Evolutionary conservation across 169 alveolate genomes (phyloP).

Genomic region (Cryptosporidium ubiquitum): DNA sequence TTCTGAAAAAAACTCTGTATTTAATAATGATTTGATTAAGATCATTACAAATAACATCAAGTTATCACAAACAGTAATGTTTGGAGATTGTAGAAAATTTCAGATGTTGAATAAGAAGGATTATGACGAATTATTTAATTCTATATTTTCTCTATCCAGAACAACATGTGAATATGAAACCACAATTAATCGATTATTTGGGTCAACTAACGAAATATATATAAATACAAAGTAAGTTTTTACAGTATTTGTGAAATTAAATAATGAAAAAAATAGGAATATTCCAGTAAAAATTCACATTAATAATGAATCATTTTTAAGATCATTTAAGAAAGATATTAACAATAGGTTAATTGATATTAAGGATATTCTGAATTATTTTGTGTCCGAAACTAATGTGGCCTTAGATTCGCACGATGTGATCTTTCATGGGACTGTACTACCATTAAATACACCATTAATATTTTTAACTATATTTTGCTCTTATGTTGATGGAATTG

Average conservation of each 20-base stretch:
- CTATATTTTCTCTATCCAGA: conserved; percentile 2
- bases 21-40: background rate
- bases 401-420: background rate
- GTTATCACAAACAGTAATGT: conserved; percentile 45
- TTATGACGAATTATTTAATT: conserved; percentile 7
- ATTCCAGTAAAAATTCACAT: conserved; percentile 55
- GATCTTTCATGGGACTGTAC: conserved; percentile 35
- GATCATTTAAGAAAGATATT: conserved; percentile 40
- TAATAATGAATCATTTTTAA: background rate
- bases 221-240: conserved; percentile 22
- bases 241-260: background rate
- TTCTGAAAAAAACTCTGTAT: background rate
- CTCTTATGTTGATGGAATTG: conserved; percentile 51
- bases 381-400: background rate
- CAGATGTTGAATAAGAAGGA: conserved; percentile 38
- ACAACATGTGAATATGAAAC: conserved; percentile 35
- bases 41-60: conserved; percentile 36
- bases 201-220: conserved; percentile 23
- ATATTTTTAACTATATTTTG: conserved; percentile 23
- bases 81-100: conserved; percentile 34
- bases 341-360: background rate
- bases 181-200: conserved; percentile 1
- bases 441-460: conserved; percentile 60
- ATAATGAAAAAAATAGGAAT: background rate
- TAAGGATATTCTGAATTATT: conserved; percentile 3